Evolutionary conservation across 176 grass and related monocot species (phyloP), one percentile per base, ranked within the genome.

Genomic region (Bonia amplexicaulis): DNA sequence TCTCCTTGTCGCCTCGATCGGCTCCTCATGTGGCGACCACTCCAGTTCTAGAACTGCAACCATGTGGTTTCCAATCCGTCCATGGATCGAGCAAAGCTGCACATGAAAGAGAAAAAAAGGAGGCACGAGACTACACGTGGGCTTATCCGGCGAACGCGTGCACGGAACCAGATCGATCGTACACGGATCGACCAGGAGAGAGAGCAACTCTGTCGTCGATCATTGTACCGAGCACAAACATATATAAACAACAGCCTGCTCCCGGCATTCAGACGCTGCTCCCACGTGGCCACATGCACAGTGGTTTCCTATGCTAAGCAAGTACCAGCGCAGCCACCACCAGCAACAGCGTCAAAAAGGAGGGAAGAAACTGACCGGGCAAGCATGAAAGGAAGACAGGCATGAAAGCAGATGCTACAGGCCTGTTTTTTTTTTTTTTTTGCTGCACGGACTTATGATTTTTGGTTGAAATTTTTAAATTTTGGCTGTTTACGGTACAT

Each of bases 201-300:
- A 33, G 31, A 33, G 31, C 31, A 33, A 33, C 11, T 12, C 39
- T 52, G 7, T 9, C 20, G n/a, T 53, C 15, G 57, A 20, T n/a
- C 73, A 22, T 33, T 65, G 60, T 48, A 48, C 57, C 12, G 5
- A 17, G 33, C 25, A 15, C 29, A 19, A 29, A 33, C 23, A 46
- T 11, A 25, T 59, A 12, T n/a, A n/a, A n/a, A n/a, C n/a, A 59
- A 59, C 57, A 19, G 22, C 73, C 39, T 85, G 73, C 73, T 69
- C 49, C 82, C 61, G 47, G 61, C 82, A n/a, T 45, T 65, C 82
- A 51, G 63, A 77, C 35, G 73, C 68, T 15, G 82, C 46, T 77
- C 37, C 51, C 83, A 69, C 83, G 60, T 70, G 74, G 63, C 51
- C 83, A 69, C 83, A 70, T 70, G 74, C 73, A 1, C 9, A 12